Evolutionary conservation across 2,329 filamentous ascomycete genomes (phyloP).

Genomic region (Onygenales sp.): DNA sequence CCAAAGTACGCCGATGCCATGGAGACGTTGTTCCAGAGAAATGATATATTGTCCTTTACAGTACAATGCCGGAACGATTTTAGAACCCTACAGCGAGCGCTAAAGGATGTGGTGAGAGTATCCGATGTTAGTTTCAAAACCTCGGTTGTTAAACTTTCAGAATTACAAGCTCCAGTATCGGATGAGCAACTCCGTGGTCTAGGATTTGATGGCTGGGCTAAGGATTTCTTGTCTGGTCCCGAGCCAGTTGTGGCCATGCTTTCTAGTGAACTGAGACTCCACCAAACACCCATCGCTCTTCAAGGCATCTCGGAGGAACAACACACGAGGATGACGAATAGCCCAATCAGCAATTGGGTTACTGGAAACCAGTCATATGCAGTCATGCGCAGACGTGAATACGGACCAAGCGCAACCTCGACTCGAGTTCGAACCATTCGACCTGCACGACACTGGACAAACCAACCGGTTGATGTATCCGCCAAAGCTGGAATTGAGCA

Average conservation of each 20-base stretch:
- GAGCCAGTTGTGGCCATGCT: conserved; percentile 79
- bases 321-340: conserved; percentile 54
- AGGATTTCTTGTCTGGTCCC: conserved; percentile 72
- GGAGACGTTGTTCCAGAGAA: conserved; percentile 47
- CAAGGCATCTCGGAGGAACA: conserved; percentile 56
- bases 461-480: conserved; percentile 58
- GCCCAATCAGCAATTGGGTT: conserved; percentile 59
- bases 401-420: conserved; percentile 63
- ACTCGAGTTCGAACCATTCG: conserved; percentile 55
- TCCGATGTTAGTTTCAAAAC: conserved; percentile 63
- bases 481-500: conserved; percentile 51
- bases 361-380: conserved; percentile 55
- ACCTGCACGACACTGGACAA: conserved; percentile 61
- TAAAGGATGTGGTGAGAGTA: conserved; percentile 56
- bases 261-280: conserved; percentile 61
- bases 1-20: conserved; percentile 53
- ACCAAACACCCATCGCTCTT: conserved; percentile 57
- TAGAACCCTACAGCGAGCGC: conserved; percentile 56
- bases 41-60: conserved; percentile 57
- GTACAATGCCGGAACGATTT: conserved; percentile 69
- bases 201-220: conserved; percentile 71
- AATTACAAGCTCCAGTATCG: conserved; percentile 48
- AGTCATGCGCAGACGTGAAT: conserved; percentile 65
- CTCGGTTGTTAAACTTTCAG: conserved; percentile 44
- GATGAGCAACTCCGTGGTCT: conserved; percentile 44